Evolutionary conservation across 2,329 filamentous ascomycete species (phyloP).

Genomic region (Cadophora luteo-olivacea): DNA sequence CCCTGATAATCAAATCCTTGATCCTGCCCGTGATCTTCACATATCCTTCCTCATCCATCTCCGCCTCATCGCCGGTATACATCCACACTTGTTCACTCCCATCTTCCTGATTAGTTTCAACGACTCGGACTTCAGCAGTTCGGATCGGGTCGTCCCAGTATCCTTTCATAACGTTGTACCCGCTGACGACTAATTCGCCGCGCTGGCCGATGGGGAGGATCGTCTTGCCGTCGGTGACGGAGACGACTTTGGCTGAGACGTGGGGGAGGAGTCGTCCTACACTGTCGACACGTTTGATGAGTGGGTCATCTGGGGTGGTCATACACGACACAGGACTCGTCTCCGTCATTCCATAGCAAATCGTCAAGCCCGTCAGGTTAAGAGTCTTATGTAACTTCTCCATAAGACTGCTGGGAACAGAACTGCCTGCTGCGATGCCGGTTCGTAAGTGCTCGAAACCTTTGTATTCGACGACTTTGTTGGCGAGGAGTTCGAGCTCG

Average conservation of each 20-base stretch:
- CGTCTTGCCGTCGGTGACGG: constrained; percentile 63
- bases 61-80: constrained; percentile 89
- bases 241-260: constrained; percentile 78
- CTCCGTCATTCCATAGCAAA: constrained; percentile 71
- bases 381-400: constrained; percentile 73
- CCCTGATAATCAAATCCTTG: constrained; percentile 94
- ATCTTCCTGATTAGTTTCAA: constrained; percentile 44
- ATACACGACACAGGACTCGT: constrained; percentile 61
- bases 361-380: constrained; percentile 83
- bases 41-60: constrained; percentile 83
- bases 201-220: constrained; percentile 69
- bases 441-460: constrained; percentile 75
- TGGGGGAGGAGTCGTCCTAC: constrained; percentile 88
- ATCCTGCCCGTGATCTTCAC: constrained; percentile 89
- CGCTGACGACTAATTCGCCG: constrained; percentile 83
- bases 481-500: constrained; percentile 77
- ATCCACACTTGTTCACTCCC: constrained; percentile 71
- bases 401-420: constrained; percentile 86
- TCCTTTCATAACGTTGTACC: constrained; percentile 89
- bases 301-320: constrained; percentile 72
- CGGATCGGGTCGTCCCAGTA: constrained; percentile 81
- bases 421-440: constrained; percentile 89
- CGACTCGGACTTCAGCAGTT: constrained; percentile 72
- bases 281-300: constrained; percentile 68
- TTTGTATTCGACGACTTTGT: constrained; percentile 49